These are phyloP conservation scores for Metarhizium brunneum DNA, from an alignment of 2,329 filamentous ascomycete species.

Conservation along the genomic window DNA sequence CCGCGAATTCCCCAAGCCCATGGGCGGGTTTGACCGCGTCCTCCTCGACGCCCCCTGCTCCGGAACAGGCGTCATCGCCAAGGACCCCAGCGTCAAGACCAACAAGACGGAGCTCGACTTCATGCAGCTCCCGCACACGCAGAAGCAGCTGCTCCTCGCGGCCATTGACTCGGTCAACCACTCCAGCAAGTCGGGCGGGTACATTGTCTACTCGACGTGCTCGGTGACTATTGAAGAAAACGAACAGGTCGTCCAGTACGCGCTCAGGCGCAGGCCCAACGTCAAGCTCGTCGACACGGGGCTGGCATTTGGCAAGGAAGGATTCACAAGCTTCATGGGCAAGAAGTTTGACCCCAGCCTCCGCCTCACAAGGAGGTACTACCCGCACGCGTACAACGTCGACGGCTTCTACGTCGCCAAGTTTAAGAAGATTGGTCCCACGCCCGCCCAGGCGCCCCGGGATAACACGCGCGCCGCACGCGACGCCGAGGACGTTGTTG, in stretches of 20 bases:
- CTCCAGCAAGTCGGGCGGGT: constrained; percentile 83
- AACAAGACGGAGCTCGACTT: constrained; percentile 97
- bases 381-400: constrained; percentile 87
- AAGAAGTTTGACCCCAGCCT: constrained; percentile 85
- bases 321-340: constrained; percentile 82
- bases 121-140: constrained; percentile 81
- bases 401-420: constrained; percentile 99
- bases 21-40: constrained; percentile 93
- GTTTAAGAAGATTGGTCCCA: constrained; percentile 83
- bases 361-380: constrained; percentile 76
- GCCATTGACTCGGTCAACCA: constrained; percentile 96
- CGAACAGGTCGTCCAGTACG: constrained; percentile 90
- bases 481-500: constrained; percentile 45
- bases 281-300: constrained; percentile 89
- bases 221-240: constrained; percentile 86
- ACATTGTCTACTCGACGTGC: constrained; percentile 94
- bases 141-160: constrained; percentile 86
- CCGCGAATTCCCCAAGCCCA: constrained; percentile 84
- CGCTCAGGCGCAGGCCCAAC: constrained; percentile 82
- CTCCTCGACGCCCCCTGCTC: constrained; percentile 92
- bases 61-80: constrained; percentile 93
- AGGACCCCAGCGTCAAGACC: constrained; percentile 94
- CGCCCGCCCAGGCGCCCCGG: constrained; percentile 43
- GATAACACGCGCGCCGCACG: constrained; percentile 21
- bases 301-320: constrained; percentile 81